Conservation (phyloP, 176 grass and related monocot species). For the Miscanthus lutarioriparius region DNA sequence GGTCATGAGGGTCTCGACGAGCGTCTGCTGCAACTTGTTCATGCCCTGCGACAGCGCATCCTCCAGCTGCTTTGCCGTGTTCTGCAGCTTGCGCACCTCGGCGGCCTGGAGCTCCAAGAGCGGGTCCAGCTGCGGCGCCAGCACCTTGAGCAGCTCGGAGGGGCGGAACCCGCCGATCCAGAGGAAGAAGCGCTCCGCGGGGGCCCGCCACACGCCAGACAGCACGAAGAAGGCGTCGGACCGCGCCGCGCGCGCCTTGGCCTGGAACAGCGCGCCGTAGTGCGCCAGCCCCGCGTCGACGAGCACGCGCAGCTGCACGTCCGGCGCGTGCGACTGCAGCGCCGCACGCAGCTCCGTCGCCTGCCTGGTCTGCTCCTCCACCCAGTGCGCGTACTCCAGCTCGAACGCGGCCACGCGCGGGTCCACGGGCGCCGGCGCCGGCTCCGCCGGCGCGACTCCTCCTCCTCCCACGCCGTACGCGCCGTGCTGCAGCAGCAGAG, state of each 20-base stretch:
- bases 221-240: constrained; percentile 73
- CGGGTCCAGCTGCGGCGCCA: constrained; percentile 55
- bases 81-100: constrained; percentile 39
- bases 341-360: constrained; percentile 50
- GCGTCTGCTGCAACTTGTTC: constrained; percentile 73
- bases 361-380: constrained; percentile 60
- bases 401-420: constrained; percentile 54
- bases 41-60: constrained; percentile 74
- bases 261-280: constrained; percentile 61
- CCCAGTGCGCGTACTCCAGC: constrained; percentile 69
- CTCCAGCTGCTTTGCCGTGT: constrained; percentile 61
- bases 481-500: too few relatives aligned
- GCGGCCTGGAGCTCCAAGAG: constrained; percentile 46
- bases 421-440: neutral
- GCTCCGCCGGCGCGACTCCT: too few relatives aligned
- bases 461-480: too few relatives aligned
- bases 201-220: constrained; percentile 69
- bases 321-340: constrained; percentile 42
- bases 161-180: constrained; percentile 38
- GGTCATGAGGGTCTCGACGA: constrained; percentile 58
- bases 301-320: constrained; percentile 42
- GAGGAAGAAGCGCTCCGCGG: constrained; percentile 67
- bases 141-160: constrained; percentile 29
- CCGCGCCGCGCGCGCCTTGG: constrained; percentile 48
- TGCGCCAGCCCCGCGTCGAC: constrained; percentile 55